Percentiles rank a stretch among this genome's conserved stretches.
phyloP scores from a whole-genome alignment of 257 asterid genomes.

The Anisodus tanguticus region DNA sequence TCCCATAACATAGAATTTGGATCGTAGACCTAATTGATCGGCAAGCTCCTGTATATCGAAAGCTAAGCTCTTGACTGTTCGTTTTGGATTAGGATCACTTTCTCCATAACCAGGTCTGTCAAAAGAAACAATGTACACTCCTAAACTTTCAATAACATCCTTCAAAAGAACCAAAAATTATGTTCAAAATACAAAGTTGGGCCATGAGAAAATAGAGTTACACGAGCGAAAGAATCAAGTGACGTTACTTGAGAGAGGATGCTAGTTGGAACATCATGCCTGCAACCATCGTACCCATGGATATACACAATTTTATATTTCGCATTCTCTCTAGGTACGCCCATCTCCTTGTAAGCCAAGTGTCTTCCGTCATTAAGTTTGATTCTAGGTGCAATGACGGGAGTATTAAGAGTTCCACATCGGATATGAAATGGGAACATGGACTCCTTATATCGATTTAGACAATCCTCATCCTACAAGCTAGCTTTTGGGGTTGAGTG shows the following conservation, averaged over 20 bases:
- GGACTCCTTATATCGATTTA: no score
- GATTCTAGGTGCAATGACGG: conserved; percentile 68
- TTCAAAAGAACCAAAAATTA: conserved; percentile 30
- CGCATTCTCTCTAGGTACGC: conserved; percentile 68
- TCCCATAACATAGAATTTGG: conserved; percentile 73
- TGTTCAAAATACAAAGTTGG: background rate
- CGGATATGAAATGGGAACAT: no score
- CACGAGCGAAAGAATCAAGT: conserved; percentile 1
- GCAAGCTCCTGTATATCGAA: conserved; percentile 84
- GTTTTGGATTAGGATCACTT: conserved; percentile 81
- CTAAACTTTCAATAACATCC: conserved; percentile 69
- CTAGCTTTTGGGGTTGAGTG: no score
- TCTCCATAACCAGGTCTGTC: conserved; percentile 97
- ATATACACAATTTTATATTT: conserved; percentile 66
- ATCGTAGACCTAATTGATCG: conserved; percentile 76
- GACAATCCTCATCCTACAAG: no score
- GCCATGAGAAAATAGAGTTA: background rate
- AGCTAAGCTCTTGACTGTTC: conserved; percentile 68
- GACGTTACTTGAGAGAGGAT: conserved; percentile 58
- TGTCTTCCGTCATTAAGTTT: conserved; percentile 81
- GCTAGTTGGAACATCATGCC: conserved; percentile 48
- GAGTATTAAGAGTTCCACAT: no score
- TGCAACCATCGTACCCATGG: conserved; percentile 66
- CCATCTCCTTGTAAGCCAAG: conserved; percentile 79
- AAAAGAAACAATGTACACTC: conserved; percentile 69